Percentiles rank a stretch among this genome's conserved stretches.
Conservation (phyloP, 1,284 basidiomycete genomes). For the Apiotrichum gamsii region DNA sequence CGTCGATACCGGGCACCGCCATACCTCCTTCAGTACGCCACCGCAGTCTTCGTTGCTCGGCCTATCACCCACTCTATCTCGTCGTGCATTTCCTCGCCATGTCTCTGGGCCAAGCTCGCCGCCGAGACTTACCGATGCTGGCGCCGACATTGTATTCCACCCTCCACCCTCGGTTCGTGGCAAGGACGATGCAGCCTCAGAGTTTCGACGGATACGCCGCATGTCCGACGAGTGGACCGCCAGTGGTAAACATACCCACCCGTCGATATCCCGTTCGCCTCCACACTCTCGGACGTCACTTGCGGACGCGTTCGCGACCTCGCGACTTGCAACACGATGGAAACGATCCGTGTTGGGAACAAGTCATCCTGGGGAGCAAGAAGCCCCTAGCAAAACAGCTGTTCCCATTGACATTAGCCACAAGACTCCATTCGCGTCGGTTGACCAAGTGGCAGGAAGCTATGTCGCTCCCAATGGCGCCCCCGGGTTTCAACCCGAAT, state of each 20-base stretch:
- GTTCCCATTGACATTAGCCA: constrained; percentile 41
- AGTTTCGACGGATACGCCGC: constrained; percentile 12
- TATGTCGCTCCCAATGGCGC: constrained; percentile 67
- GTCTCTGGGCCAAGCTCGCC: constrained; percentile 35
- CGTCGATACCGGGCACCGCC: not conserved
- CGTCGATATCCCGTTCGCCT: constrained; percentile 7
- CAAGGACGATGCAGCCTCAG: constrained; percentile 11
- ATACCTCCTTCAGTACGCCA: no score
- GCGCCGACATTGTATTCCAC: constrained; percentile 34
- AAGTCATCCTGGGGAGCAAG: constrained; percentile 2
- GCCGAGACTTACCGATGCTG: constrained; percentile 27
- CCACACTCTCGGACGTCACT: not conserved
- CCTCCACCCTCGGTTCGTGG: constrained; percentile 11
- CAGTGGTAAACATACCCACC: not conserved
- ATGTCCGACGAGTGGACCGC: constrained; percentile 4
- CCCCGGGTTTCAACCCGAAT: constrained; percentile 58
- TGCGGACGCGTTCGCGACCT: constrained; percentile 2
- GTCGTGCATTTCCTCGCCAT: constrained; percentile 1
- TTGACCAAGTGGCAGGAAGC: constrained; percentile 24
- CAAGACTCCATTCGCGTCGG: constrained; percentile 36
- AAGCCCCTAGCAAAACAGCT: constrained; percentile 18
- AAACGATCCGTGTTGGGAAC: constrained; percentile 11
- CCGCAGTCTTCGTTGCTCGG: not conserved
- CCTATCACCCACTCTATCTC: constrained; percentile 5
- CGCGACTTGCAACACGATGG: constrained; percentile 15